Evolutionary conservation across 2,329 filamentous ascomycete species (phyloP).

Genomic region (Ilyonectria mors-panacis): DNA sequence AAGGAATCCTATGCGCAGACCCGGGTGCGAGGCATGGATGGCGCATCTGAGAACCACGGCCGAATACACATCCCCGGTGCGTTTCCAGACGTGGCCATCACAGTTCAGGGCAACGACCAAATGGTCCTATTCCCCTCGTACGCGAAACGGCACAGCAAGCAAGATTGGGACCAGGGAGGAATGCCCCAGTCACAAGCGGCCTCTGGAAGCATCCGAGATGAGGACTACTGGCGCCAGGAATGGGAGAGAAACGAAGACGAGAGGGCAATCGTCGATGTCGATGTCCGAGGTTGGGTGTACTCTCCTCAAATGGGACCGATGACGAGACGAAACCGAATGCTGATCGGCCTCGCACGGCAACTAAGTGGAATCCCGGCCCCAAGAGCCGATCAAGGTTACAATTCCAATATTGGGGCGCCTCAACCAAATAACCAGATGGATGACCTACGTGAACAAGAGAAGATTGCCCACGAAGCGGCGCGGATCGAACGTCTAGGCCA

Average conservation of each 20-base stretch:
- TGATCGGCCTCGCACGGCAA: slow-evolving; percentile 89
- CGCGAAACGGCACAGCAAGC: slow-evolving; percentile 78
- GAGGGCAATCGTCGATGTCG: slow-evolving; percentile 90
- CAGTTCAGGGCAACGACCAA: slow-evolving; percentile 86
- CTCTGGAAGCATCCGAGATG: slow-evolving; percentile 67
- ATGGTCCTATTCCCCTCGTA: slow-evolving; percentile 98
- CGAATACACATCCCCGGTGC: slow-evolving; percentile 74
- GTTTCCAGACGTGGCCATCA: slow-evolving; percentile 89
- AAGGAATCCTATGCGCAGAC: slow-evolving; percentile 72
- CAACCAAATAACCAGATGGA: slow-evolving; percentile 55
- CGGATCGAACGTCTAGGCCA: slow-evolving; percentile 81
- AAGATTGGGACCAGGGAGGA: slow-evolving; percentile 53
- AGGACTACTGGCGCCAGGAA: slow-evolving; percentile 82
- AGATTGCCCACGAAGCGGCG: slow-evolving; percentile 82
- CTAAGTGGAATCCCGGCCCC: slow-evolving; percentile 88
- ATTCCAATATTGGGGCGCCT: slow-evolving; percentile 38
- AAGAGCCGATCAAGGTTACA: slow-evolving; percentile 54
- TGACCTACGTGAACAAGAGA: slow-evolving; percentile 70
- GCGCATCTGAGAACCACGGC: slow-evolving; percentile 47
- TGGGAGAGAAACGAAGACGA: slow-evolving; percentile 87
- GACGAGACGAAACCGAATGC: slow-evolving; percentile 86
- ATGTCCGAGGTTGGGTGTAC: slow-evolving; percentile 97
- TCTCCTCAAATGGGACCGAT: slow-evolving; percentile 87
- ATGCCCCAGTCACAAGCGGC: slow-evolving; percentile 49
- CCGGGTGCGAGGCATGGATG: slow-evolving; percentile 54